Evolutionary conservation across 139 green algal species (phyloP).

Genomic region (Astrephomene gubernaculifera): DNA sequence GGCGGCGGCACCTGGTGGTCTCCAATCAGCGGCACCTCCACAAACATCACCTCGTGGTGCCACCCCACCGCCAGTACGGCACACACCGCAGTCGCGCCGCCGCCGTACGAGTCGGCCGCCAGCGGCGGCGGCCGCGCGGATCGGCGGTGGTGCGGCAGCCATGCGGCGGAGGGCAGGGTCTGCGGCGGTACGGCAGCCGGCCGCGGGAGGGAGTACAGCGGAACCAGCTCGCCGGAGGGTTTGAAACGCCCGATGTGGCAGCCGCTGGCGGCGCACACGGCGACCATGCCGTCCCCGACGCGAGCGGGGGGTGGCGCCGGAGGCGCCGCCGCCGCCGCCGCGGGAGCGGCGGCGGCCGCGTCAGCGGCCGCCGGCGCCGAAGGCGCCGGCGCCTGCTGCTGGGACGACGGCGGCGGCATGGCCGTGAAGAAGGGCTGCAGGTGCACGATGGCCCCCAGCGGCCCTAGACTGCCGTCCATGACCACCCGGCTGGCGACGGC

Average conservation of each 20-base stretch:
- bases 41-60: constrained; percentile 55
- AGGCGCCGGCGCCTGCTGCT: neutral
- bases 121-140: constrained; percentile 2
- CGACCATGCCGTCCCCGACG: constrained; percentile 64
- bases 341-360: neutral
- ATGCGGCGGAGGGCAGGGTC: constrained; percentile 39
- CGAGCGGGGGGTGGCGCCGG: constrained; percentile 1
- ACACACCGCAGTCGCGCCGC: constrained; percentile 8
- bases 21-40: constrained; percentile 64
- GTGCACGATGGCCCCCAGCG: constrained; percentile 52
- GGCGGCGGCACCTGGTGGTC: constrained; percentile 45
- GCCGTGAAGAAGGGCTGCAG: constrained; percentile 53
- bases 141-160: constrained; percentile 53
- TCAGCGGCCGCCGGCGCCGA: constrained; percentile 15
- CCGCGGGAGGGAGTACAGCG: constrained; percentile 56
- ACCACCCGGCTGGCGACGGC: constrained; percentile 31
- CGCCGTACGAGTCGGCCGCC: neutral
- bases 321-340: constrained; percentile 28
- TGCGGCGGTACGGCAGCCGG: constrained; percentile 16
- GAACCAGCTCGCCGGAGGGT: constrained; percentile 52
- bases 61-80: constrained; percentile 58
- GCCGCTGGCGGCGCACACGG: constrained; percentile 42
- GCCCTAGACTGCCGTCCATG: constrained; percentile 50
- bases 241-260: constrained; percentile 61
- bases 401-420: neutral